Evolutionary conservation across 768 basidiomycete genomes (phyloP).

Genomic region (Harrya chromipes): DNA sequence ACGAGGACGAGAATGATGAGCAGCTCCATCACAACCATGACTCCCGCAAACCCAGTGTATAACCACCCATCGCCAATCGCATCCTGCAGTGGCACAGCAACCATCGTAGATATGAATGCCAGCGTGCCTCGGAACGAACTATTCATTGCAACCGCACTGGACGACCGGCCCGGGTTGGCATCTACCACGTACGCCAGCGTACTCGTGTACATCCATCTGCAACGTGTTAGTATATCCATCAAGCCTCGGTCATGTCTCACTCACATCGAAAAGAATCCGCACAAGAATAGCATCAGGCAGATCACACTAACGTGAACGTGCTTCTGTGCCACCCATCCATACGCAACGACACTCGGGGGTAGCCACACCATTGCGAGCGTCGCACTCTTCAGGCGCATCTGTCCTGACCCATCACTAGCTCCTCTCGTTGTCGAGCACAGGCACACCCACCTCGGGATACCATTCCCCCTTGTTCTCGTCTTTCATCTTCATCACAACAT

Average conservation of each 20-base stretch:
- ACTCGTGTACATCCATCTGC: conserved; percentile 59
- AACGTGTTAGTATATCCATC: conserved; percentile 2
- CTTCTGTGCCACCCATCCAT: conserved; percentile 72
- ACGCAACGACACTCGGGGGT: conserved; percentile 60
- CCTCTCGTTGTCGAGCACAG: background rate
- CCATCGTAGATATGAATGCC: conserved; percentile 68
- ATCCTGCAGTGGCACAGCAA: conserved; percentile 73
- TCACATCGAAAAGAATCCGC: conserved; percentile 75
- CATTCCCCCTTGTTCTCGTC: conserved; percentile 42
- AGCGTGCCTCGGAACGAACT: conserved; percentile 68
- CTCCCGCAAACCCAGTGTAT: conserved; percentile 62
- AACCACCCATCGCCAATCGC: conserved; percentile 76
- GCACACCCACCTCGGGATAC: conserved; percentile 60
- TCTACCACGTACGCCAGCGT: conserved; percentile 86
- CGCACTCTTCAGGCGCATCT: conserved; percentile 75
- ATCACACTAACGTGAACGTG: conserved; percentile 64
- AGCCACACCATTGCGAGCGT: conserved; percentile 49
- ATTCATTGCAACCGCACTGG: conserved; percentile 73
- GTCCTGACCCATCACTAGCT: background rate
- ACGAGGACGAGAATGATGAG: conserved; percentile 58
- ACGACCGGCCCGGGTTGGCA: conserved; percentile 77
- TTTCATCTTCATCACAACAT: conserved; percentile 41
- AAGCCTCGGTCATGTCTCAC: conserved; percentile 18
- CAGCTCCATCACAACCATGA: conserved; percentile 51
- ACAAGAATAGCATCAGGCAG: conserved; percentile 67